Evolutionary conservation across 164 flowering plant species (phyloP).

Genomic region (Vitis amurensis): DNA sequence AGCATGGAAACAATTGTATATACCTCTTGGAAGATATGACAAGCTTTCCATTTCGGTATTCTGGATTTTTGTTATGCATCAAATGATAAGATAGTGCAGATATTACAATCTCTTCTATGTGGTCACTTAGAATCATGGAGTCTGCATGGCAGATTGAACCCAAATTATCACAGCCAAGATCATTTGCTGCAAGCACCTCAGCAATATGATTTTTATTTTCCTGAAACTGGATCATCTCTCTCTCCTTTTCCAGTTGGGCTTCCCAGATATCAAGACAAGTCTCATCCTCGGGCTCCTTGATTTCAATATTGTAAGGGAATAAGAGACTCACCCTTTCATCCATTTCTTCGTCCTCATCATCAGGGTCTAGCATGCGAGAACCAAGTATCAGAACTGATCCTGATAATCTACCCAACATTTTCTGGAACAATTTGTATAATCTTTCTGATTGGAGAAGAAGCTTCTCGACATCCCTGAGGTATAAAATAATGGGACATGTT

Average conservation of each 20-base stretch:
- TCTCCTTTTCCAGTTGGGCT: conserved; percentile 46
- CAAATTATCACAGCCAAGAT: conserved; percentile 49
- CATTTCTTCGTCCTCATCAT: conserved; percentile 32
- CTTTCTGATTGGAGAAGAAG: conserved; percentile 39
- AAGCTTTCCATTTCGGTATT: conserved; percentile 52
- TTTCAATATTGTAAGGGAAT: conserved; percentile 47
- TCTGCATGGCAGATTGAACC: conserved; percentile 44
- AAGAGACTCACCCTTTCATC: conserved; percentile 32
- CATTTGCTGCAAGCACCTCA: conserved; percentile 51
- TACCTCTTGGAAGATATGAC: conserved; percentile 44
- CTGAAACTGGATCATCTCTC: conserved; percentile 36
- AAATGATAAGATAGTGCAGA: conserved; percentile 42
- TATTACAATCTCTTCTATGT: conserved; percentile 42
- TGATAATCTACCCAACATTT: conserved; percentile 35
- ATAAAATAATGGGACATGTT: conserved; percentile 36
- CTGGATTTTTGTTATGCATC: conserved; percentile 39
- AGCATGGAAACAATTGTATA: neutral
- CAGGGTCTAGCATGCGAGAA: conserved; percentile 33
- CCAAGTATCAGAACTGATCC: conserved; percentile 46
- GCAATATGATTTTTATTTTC: conserved; percentile 52
- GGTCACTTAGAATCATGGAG: conserved; percentile 35
- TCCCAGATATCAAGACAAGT: conserved; percentile 41
- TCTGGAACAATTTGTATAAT: conserved; percentile 35
- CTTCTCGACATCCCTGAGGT: conserved; percentile 46
- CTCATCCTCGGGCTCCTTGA: conserved; percentile 47